Conservation (phyloP, 768 basidiomycete species). For the Grammothele lineata region DNA sequence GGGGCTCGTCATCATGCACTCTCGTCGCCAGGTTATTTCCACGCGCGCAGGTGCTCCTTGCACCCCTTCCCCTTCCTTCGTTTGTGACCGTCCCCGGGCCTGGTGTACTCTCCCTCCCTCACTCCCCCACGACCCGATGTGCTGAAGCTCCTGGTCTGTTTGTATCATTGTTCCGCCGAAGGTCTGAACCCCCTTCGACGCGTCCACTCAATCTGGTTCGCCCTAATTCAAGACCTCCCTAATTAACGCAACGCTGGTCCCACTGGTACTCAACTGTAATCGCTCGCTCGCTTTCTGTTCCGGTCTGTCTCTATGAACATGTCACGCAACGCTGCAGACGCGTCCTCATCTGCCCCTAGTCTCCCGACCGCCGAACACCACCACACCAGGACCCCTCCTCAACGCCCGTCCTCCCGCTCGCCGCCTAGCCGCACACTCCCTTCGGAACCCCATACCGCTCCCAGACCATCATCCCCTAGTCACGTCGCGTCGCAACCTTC, state of each 20-base stretch:
- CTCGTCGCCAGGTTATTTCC: slow-evolving; percentile 18
- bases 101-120: slow-evolving; percentile 14
- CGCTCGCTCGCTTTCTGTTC: slow-evolving; percentile 12
- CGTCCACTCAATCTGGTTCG: slow-evolving; percentile 18
- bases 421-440: slow-evolving; percentile 12
- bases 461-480: slow-evolving; percentile 12
- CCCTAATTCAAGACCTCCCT: slow-evolving; percentile 15
- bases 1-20: slow-evolving; percentile 22
- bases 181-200: slow-evolving; percentile 23
- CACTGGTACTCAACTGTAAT: slow-evolving; percentile 13
- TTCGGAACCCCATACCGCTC: slow-evolving; percentile 10
- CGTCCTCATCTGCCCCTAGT: slow-evolving; percentile 12
- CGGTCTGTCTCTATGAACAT: slow-evolving; percentile 16
- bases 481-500: slow-evolving; percentile 5
- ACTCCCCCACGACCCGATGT: slow-evolving; percentile 15
- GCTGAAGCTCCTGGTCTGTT: slow-evolving; percentile 22
- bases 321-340: slow-evolving; percentile 18
- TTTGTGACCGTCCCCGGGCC: slow-evolving; percentile 16
- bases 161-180: slow-evolving; percentile 24
- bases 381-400: slow-evolving; percentile 4
- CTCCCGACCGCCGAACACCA: slow-evolving; percentile 14
- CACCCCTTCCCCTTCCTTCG: slow-evolving; percentile 12
- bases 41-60: slow-evolving; percentile 16
- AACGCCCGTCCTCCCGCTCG: not conserved
- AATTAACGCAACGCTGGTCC: slow-evolving; percentile 16